Conservation (phyloP, 2,329 filamentous ascomycete genomes). For the Aspergillus udagawae region DNA sequence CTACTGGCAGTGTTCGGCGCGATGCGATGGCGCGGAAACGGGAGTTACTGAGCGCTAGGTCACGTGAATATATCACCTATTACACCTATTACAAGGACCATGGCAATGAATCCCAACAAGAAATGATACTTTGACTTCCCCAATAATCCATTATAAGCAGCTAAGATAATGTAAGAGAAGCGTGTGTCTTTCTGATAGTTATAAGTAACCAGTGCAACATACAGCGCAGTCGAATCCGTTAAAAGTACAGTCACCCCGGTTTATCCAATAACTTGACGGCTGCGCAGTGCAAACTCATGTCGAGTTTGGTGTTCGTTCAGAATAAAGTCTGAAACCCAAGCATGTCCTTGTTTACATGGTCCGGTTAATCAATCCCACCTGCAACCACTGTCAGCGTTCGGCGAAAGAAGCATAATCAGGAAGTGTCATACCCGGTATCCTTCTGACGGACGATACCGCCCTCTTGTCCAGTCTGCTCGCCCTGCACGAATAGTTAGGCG, state of each 20-base stretch:
- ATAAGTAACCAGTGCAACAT: constrained; percentile 9
- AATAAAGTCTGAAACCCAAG: background rate
- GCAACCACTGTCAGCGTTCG: constrained; percentile 3
- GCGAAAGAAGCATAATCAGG: background rate
- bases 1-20: constrained; percentile 3
- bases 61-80: constrained; percentile 11
- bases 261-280: constrained; percentile 6
- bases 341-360: background rate
- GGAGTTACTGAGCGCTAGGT: background rate
- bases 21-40: constrained; percentile 10
- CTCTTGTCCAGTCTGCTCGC: constrained; percentile 55
- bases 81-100: background rate
- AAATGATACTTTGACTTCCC: background rate
- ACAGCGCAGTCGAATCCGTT: constrained; percentile 12
- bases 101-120: background rate
- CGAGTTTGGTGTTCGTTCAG: background rate
- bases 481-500: constrained; percentile 14
- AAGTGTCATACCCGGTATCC: constrained; percentile 62
- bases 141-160: background rate
- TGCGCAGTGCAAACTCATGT: background rate
- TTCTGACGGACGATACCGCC: constrained; percentile 71
- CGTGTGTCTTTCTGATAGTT: constrained; percentile 6
- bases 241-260: constrained; percentile 19
- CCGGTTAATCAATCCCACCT: constrained; percentile 27
- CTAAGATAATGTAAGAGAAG: constrained; percentile 2